Evolutionary conservation across 2,329 filamentous ascomycete genomes (phyloP).

Genomic region (Sporothrix euskadiensis): DNA sequence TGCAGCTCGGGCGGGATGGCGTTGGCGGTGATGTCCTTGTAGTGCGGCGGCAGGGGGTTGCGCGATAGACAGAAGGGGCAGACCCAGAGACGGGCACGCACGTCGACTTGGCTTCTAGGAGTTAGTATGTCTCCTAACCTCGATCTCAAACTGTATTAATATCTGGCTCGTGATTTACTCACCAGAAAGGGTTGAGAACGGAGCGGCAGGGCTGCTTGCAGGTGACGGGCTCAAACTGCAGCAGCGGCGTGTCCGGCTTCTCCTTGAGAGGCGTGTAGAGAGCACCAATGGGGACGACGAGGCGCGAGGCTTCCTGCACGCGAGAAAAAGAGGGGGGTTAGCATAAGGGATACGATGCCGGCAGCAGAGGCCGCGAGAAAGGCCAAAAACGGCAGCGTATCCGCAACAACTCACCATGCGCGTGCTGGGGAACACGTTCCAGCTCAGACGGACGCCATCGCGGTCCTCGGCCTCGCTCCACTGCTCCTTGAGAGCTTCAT

Average conservation of each 20-base stretch:
- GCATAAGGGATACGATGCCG: background rate
- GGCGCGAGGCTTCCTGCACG: slow-evolving; percentile 79
- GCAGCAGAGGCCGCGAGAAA: background rate
- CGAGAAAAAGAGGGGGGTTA: slow-evolving; percentile 11
- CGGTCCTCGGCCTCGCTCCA: slow-evolving; percentile 96
- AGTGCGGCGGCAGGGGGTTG: slow-evolving; percentile 79
- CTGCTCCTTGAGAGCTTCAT: slow-evolving; percentile 89
- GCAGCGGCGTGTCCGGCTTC: slow-evolving; percentile 81
- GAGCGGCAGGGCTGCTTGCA: slow-evolving; percentile 96
- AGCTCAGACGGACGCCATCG: slow-evolving; percentile 93
- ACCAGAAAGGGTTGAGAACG: slow-evolving; percentile 97
- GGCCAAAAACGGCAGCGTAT: background rate
- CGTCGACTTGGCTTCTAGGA: slow-evolving; percentile 70
- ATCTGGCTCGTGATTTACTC: slow-evolving; percentile 39
- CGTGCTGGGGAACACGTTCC: slow-evolving; percentile 98
- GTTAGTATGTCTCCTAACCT: slow-evolving; percentile 35
- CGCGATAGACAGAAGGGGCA: slow-evolving; percentile 85
- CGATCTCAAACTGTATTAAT: background rate
- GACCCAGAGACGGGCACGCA: slow-evolving; percentile 81
- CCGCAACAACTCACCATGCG: slow-evolving; percentile 71
- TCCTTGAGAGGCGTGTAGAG: slow-evolving; percentile 96
- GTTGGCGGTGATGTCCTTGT: slow-evolving; percentile 85
- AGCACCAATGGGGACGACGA: slow-evolving; percentile 94
- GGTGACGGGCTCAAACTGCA: slow-evolving; percentile 94
- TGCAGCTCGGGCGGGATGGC: slow-evolving; percentile 82